These are phyloP conservation scores for Pneumocystis sp. DNA, from an alignment of 1,139 yeast genomes.

Conservation along the genomic window DNA sequence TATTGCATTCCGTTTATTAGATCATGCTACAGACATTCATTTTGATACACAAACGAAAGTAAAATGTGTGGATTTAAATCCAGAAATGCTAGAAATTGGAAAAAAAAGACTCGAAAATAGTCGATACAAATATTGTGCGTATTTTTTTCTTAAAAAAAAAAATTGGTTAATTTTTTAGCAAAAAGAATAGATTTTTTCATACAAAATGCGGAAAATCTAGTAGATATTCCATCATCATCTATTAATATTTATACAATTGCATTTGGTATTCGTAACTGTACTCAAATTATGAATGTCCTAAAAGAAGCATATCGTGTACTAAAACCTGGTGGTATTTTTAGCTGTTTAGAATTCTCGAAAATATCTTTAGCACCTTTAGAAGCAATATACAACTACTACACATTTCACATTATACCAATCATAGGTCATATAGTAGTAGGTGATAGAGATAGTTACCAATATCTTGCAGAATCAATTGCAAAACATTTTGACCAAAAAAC, in stretches of 20 bases:
- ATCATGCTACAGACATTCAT: slow-evolving; percentile 69
- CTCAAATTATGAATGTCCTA: slow-evolving; percentile 84
- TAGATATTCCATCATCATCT: slow-evolving; percentile 66
- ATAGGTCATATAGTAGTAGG: slow-evolving; percentile 93
- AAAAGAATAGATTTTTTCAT: slow-evolving; percentile 63
- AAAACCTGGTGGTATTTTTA: slow-evolving; percentile 97
- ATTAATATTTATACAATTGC: slow-evolving; percentile 94
- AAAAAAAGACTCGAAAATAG: slow-evolving; percentile 42
- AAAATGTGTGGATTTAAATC: slow-evolving; percentile 88
- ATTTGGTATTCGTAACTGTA: slow-evolving; percentile 92
- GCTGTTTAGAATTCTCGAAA: slow-evolving; percentile 87
- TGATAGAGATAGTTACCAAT: slow-evolving; percentile 90
- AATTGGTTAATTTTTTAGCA: slow-evolving; percentile 31
- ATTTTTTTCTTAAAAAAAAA: slow-evolving; percentile 22
- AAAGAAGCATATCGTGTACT: slow-evolving; percentile 86
- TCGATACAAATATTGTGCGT: slow-evolving; percentile 18
- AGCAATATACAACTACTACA: slow-evolving; percentile 69
- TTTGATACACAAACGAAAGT: slow-evolving; percentile 64
- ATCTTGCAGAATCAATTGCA: slow-evolving; percentile 83
- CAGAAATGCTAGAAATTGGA: slow-evolving; percentile 93
- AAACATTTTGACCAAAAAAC: slow-evolving; percentile 85
- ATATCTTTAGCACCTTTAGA: slow-evolving; percentile 70
- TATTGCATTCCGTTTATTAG: slow-evolving; percentile 86
- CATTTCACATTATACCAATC: slow-evolving; percentile 73
- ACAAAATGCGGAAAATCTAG: slow-evolving; percentile 86